Base-by-base conservation (phyloP, 2,329 filamentous ascomycete species). In the Mycosphaerella arachidis region DNA sequence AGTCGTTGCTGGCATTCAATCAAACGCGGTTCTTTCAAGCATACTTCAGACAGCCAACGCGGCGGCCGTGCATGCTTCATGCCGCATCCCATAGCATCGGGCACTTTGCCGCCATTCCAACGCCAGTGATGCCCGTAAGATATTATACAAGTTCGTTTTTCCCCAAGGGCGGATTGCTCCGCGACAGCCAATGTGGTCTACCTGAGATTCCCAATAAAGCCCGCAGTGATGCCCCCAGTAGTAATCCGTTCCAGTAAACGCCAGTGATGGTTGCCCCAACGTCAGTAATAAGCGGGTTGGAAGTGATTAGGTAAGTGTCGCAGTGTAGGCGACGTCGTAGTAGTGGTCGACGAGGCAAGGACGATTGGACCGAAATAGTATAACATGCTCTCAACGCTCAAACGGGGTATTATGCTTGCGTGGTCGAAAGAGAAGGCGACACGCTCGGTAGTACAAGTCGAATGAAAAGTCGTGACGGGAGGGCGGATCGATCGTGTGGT, bases 361-460 rank as follows among this genome's bases (percentile, higher is more conserved):
- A 3, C 24, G 24, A 24, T 24, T 24, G 56, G 56, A 58, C 59
- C 56, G 54, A 52, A 57, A 56, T 50, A 55, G 55, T 33, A 53
- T 48, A 55, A 48, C 35, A 61, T 55, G 40, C 62, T 43, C 60
- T 56, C 63, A 66, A 63, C 63, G 61, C 59, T 66, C 61, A 58
- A 61, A 45, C 45, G 59, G 61, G 63, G 53, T 62, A 64, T 66
- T 63, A 64, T 66, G 62, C 61, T 58, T 48, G 48, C 29, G 50
- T 33, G 35, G 50, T 35, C 50, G 50, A 33, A 31, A 52, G 30
- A 29, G 50, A 31, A 54, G 57, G 50, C 51, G 30, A 48, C 40
- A 37, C 53, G 51, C 18, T 46, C 24, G 29, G 20, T 6, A 50
- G 50, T 31, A 52, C 12, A 29, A 27, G 27, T 29, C 29, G 40